Evolutionary conservation across 257 asterid species (phyloP), one percentile per base, ranked within the genome.

Genomic region (Mentha longifolia): DNA sequence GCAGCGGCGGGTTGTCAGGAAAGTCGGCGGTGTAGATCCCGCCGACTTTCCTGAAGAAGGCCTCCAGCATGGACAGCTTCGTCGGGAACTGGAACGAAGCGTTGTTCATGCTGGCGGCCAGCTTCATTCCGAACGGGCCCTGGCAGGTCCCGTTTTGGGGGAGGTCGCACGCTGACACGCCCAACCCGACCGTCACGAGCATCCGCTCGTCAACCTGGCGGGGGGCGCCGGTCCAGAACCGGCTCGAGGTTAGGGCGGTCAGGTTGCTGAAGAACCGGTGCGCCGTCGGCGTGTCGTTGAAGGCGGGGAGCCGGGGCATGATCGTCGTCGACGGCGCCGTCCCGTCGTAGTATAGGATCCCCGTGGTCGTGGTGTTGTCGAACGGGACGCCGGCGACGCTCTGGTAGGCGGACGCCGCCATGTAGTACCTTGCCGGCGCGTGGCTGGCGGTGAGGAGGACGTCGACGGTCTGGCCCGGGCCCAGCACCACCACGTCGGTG

Each of bases 391-490:
- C 78, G 0, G 70, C 62, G 2, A 78, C 83, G 42, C 94, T 87
- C 3, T 59, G 15, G 25, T 91, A 91, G 25, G 93, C 63, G 11
- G 30, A 49, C 49, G 96, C 96, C 0, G 95, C 95, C 89, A 91
- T 91, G 85, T 88, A 91, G 81, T 91, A 91, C 9, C 77, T 71
- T 11, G 75, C 84, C 2, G 84, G 85, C 0, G 74, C 47, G 63
- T 85, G 94, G 17, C 87, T 76, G 30, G 96, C 86, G 12, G 77
- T 74, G 28, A 91, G 30, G 61, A 91, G 85, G 19, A 87, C 92
- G 28, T 88, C 96, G 57, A 84, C 73, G 30, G 96, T 91, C 39
- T 91, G 97, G 0, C 96, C 96, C 11, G 96, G 96, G 3, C 85
- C 87, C 9, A 78, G 45, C 5, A 84, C 84, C 1, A 91, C 86